phyloP scores from a whole-genome alignment of 371 early-diverging fungal genomes.

The Actinomucor elegans region DNA sequence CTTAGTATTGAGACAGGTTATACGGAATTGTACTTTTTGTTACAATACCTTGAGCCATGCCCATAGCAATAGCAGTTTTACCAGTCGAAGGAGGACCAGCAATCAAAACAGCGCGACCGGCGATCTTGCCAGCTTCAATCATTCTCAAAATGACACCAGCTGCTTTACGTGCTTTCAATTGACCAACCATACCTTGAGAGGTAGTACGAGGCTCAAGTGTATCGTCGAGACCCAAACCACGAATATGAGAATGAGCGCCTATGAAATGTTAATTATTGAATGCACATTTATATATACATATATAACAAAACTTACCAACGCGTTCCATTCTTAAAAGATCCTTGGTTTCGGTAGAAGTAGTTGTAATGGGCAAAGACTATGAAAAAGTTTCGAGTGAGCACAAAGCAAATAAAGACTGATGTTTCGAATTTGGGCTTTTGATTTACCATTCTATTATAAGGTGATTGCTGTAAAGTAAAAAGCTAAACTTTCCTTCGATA shows the following conservation, averaged over 20 bases:
- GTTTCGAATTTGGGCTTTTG: too few relatives aligned
- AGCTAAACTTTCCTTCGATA: too few relatives aligned
- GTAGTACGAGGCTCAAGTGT: constrained; percentile 81
- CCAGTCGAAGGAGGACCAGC: constrained; percentile 99
- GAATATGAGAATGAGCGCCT: constrained; percentile 98
- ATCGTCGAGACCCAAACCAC: constrained; percentile 89
- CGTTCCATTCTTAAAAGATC: constrained; percentile 70
- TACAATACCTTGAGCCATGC: constrained; percentile 77
- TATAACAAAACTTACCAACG: constrained; percentile 48
- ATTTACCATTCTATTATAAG: too few relatives aligned
- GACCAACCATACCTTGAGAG: constrained; percentile 98
- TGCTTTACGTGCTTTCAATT: constrained; percentile 92
- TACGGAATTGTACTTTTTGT: neutral
- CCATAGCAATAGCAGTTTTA: constrained; percentile 95
- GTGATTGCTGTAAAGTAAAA: too few relatives aligned
- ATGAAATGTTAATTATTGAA: neutral
- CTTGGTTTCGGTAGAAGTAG: constrained; percentile 49
- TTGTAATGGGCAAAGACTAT: constrained; percentile 45
- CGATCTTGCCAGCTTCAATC: constrained; percentile 94
- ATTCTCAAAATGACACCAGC: constrained; percentile 94
- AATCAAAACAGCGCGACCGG: constrained; percentile 96
- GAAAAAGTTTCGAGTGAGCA: too few relatives aligned
- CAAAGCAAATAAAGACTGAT: too few relatives aligned
- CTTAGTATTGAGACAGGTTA: neutral
- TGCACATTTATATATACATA: neutral